phyloP scores from a whole-genome alignment of 179 eudicot species.

The Vitellaria paradoxa region DNA sequence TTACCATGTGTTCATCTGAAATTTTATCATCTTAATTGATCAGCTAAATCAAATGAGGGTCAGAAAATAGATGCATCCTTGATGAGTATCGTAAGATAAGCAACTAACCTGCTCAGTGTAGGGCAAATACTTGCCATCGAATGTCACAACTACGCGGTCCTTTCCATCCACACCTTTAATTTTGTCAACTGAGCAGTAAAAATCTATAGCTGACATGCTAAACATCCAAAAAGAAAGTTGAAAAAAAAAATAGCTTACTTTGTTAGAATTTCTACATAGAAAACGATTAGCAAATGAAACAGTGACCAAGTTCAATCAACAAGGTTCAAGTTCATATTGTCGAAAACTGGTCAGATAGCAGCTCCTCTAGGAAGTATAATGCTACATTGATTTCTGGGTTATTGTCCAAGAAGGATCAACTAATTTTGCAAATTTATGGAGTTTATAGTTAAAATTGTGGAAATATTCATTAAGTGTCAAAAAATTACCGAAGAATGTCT shows the following conservation, averaged over 20 bases:
- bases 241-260: background rate
- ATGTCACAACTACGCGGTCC: constrained; percentile 78
- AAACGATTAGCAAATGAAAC: background rate
- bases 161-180: constrained; percentile 91
- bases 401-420: too few relatives aligned
- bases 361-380: too few relatives aligned
- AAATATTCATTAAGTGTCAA: too few relatives aligned
- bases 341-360: too few relatives aligned
- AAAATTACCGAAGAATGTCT: too few relatives aligned
- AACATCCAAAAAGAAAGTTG: constrained; percentile 19
- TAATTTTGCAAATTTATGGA: too few relatives aligned
- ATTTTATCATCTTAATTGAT: too few relatives aligned
- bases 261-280: background rate
- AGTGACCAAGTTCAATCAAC: background rate
- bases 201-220: constrained; percentile 98
- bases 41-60: background rate
- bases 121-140: constrained; percentile 88
- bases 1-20: too few relatives aligned
- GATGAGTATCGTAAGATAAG: background rate
- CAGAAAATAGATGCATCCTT: background rate
- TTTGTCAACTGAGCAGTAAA: constrained; percentile 96
- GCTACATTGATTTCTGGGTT: too few relatives aligned
- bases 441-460: too few relatives aligned
- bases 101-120: constrained; percentile 84
- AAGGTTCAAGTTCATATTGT: background rate